Conservation (phyloP, 129 eudicot genomes). For the Lactuca sativa region DNA sequence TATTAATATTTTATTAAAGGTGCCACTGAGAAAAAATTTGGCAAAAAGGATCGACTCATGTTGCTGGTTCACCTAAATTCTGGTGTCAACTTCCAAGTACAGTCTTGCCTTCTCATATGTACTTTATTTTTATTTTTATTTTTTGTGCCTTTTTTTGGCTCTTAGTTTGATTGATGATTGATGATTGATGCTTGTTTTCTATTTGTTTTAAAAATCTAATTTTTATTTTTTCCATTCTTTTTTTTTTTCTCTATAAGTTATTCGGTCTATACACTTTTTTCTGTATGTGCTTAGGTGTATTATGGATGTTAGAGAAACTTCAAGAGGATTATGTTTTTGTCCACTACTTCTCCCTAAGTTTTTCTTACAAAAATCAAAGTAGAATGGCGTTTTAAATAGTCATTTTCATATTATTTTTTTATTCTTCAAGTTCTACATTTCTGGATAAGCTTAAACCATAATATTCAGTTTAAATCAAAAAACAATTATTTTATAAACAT, state of each 20-base stretch:
- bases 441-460: not conserved
- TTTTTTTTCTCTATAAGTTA: not conserved
- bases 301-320: not conserved
- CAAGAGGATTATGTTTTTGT: not conserved
- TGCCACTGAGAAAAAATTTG: conserved; percentile 25
- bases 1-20: conserved; percentile 24
- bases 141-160: not conserved
- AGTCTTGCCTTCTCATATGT: conserved; percentile 27
- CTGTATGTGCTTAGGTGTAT: not conserved
- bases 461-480: too few species aligned
- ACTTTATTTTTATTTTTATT: conserved; percentile 10
- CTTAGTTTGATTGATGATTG: not conserved
- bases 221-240: not conserved
- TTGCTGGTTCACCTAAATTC: conserved; percentile 35
- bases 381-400: not conserved
- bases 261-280: not conserved
- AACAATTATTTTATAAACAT: not conserved
- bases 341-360: not conserved
- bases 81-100: conserved; percentile 30
- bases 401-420: not conserved
- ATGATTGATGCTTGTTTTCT: conserved; percentile 3
- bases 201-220: not conserved
- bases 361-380: too few species aligned
- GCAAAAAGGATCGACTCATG: conserved; percentile 14
- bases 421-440: not conserved